These are phyloP conservation scores for Syzygium oleosum DNA, from an alignment of 345 rosid species.

Conservation along the genomic window DNA sequence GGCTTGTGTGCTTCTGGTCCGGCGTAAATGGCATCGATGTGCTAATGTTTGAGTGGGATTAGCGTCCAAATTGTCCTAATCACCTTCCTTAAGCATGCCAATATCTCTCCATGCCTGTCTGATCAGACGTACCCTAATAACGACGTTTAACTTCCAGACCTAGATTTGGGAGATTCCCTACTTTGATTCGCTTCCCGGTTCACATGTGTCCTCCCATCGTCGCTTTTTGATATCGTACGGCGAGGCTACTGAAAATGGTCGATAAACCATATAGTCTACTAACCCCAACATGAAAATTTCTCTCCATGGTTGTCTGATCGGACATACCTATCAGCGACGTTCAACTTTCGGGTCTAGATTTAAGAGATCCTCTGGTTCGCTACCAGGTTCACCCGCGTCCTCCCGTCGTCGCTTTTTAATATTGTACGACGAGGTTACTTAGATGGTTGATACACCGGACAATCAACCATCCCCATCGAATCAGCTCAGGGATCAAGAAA, in stretches of 20 bases:
- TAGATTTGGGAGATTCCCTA: too few species aligned
- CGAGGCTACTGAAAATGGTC: neutral
- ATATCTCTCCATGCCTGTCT: neutral
- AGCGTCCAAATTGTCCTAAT: neutral
- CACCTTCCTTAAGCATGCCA: neutral
- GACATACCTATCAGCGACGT: neutral
- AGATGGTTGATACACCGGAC: neutral
- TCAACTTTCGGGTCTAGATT: neutral
- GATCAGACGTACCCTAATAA: accelerated
- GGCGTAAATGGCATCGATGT: neutral
- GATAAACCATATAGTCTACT: neutral
- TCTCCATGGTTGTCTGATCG: neutral
- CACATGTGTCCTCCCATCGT: accelerated
- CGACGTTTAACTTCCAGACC: neutral
- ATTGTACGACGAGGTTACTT: neutral
- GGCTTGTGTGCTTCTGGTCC: neutral
- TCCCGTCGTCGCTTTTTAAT: neutral
- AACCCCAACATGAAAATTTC: neutral
- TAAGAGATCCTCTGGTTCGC: neutral
- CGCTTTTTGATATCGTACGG: neutral
- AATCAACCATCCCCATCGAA: neutral
- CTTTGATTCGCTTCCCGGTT: accelerated
- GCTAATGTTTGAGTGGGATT: neutral
- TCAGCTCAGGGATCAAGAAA: accelerated
- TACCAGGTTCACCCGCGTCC: neutral